Evolutionary conservation across 257 asterid species (phyloP).

Genomic region (Datura wrightii): DNA sequence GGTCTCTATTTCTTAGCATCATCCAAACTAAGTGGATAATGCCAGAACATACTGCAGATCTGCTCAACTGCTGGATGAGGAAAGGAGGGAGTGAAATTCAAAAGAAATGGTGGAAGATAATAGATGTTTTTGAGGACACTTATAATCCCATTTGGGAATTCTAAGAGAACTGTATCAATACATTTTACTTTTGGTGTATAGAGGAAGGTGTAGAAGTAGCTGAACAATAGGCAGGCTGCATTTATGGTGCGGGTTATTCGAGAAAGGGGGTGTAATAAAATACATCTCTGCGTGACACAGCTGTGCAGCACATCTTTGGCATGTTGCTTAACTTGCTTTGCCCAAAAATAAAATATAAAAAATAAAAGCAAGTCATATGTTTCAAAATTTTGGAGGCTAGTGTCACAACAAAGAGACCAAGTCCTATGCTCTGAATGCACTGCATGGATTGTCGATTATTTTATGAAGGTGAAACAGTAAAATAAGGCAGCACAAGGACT

Average conservation of each 20-base stretch:
- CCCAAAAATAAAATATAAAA: background rate
- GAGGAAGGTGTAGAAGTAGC: no score
- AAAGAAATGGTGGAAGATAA: no score
- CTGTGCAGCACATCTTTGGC: background rate
- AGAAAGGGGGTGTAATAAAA: background rate
- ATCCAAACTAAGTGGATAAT: no score
- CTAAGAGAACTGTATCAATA: no score
- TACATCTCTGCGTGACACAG: background rate
- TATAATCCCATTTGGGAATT: no score
- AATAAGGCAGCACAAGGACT: background rate
- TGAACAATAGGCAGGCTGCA: background rate
- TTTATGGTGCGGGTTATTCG: background rate
- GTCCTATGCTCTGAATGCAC: background rate
- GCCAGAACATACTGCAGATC: no score
- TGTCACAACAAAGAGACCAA: background rate
- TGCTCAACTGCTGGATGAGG: no score
- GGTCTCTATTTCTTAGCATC: no score
- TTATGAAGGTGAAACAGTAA: constrained; percentile 3
- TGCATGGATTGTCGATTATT: background rate
- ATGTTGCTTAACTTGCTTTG: background rate
- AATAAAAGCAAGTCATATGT: background rate
- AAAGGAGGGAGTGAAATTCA: no score
- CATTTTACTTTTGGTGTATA: no score
- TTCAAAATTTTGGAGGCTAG: background rate
- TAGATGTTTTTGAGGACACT: no score